Evolutionary conservation across 176 grass and related monocot species (phyloP).

Genomic region (Phragmites australis): DNA sequence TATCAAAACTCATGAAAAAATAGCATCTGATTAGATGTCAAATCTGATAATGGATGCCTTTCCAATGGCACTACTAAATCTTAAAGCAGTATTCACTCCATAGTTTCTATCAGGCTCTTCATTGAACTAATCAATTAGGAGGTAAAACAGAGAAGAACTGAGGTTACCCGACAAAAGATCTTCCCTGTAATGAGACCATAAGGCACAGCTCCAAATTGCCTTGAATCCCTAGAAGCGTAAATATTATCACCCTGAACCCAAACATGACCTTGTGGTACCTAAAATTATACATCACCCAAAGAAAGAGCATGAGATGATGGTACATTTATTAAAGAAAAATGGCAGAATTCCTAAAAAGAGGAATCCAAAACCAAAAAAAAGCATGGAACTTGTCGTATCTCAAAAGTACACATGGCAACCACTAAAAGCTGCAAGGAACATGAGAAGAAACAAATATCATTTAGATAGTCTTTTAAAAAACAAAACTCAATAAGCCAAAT

Average conservation of each 20-base stretch:
- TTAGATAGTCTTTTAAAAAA: background rate
- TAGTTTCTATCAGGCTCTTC: background rate
- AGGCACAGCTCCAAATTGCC: constrained; percentile 74
- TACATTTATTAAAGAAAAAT: background rate
- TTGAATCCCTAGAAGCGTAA: constrained; percentile 73
- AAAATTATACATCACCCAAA: constrained; percentile 17
- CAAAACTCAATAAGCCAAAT: background rate
- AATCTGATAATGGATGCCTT: too few relatives aligned
- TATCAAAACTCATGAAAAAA: background rate
- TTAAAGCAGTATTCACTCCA: background rate
- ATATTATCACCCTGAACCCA: constrained; percentile 95
- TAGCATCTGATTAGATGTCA: too few relatives aligned
- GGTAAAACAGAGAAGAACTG: background rate
- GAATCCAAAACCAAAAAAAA: constrained; percentile 2
- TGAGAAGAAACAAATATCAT: background rate
- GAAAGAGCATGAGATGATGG: background rate
- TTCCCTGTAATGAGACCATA: constrained; percentile 74
- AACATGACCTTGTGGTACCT: constrained; percentile 82
- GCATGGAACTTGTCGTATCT: background rate
- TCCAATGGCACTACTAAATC: background rate
- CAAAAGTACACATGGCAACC: background rate
- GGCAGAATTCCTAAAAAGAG: background rate
- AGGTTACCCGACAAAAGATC: constrained; percentile 60
- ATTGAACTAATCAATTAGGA: constrained; percentile 1
- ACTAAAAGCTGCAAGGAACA: background rate